These are phyloP conservation scores for Fomitopsis pulvina DNA, from an alignment of 768 basidiomycete genomes.

Conservation along the genomic window DNA sequence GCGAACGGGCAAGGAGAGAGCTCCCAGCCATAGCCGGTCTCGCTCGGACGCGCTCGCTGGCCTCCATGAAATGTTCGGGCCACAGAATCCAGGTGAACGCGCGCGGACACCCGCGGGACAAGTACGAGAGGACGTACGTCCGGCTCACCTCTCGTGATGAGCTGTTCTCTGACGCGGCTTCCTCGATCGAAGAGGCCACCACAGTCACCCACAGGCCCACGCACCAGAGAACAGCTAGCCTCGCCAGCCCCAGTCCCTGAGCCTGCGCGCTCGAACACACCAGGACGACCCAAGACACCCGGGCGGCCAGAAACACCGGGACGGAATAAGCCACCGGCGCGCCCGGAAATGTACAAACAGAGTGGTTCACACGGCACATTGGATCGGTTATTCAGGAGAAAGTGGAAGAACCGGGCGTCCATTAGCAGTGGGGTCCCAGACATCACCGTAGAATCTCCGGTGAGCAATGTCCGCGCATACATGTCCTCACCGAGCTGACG, in stretches of 20 bases:
- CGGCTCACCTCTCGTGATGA: background rate
- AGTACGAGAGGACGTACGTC: slow-evolving; percentile 16
- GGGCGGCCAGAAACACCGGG: slow-evolving; percentile 4
- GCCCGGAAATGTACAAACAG: background rate
- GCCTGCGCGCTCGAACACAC: slow-evolving; percentile 1
- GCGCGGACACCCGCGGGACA: background rate
- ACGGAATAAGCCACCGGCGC: no score
- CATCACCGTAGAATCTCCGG: slow-evolving; percentile 20
- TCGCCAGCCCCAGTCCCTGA: background rate
- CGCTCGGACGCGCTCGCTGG: background rate
- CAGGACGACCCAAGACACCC: slow-evolving; percentile 3
- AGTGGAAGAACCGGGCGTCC: slow-evolving; percentile 9
- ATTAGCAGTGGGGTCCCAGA: slow-evolving; percentile 14
- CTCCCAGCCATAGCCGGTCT: background rate
- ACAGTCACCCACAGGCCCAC: slow-evolving; percentile 14
- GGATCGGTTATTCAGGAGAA: slow-evolving; percentile 15
- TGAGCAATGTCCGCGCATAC: no score
- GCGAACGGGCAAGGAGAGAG: slow-evolving; percentile 2
- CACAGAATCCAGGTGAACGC: background rate
- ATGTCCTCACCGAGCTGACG: no score
- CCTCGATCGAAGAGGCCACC: slow-evolving; percentile 4
- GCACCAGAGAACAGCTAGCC: slow-evolving; percentile 9
- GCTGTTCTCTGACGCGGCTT: background rate
- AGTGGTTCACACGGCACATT: slow-evolving; percentile 5
- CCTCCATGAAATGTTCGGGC: background rate